Base-by-base conservation (phyloP, 2,329 filamentous ascomycete species). In the Macrophomina phaseolina region DNA sequence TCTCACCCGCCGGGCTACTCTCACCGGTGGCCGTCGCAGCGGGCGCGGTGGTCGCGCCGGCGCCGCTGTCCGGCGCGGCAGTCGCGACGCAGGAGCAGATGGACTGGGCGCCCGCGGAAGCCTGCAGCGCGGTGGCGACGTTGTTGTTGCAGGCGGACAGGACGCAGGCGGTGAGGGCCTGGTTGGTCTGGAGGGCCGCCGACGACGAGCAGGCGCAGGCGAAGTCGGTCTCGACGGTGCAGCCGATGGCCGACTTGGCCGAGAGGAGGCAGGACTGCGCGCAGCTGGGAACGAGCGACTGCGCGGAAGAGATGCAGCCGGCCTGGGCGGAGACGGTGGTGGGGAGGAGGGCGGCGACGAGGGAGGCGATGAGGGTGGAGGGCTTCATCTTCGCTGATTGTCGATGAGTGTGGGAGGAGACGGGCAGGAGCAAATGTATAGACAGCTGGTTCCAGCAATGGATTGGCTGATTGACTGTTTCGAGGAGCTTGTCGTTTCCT, bases 1-100 rank as follows among this genome's bases (percentile, higher is more conserved):
- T 32, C 12, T 8, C 23, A 14, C 14, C 40, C 28, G 42, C 30
- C 5, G 58, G 14, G 11, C 18, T 60, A 12, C 18, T 6, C 9
- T 11, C 45, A 30, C 23, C 8, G 49, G 28, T 23, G 23, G 38
- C 16, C 3, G 40, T 16, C n/a, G 23, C 12, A n/a, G 56, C 56
- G 1, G 56, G 40, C 6, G 58, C 42, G 30, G 48, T 45, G 3
- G 62, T 36, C 16, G 62, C 28, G 9, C 36, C 49, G 12, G 40
- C 28, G 3, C 40, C 28, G 30, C 30, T 42, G 0, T 70, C 34
- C 9, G 64, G 61, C 61, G 11, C 36, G 12, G 55, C 64, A 16
- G 64, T 61, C 16, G 53, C 55, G 12, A 61, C 64, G 55, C 64
- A 66, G 8, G 53, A 52, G 55, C 64, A 66, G 53, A 66, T 56